These are phyloP conservation scores for Flaveria linearis DNA, from an alignment of 129 eudicot genomes.

Conservation along the genomic window DNA sequence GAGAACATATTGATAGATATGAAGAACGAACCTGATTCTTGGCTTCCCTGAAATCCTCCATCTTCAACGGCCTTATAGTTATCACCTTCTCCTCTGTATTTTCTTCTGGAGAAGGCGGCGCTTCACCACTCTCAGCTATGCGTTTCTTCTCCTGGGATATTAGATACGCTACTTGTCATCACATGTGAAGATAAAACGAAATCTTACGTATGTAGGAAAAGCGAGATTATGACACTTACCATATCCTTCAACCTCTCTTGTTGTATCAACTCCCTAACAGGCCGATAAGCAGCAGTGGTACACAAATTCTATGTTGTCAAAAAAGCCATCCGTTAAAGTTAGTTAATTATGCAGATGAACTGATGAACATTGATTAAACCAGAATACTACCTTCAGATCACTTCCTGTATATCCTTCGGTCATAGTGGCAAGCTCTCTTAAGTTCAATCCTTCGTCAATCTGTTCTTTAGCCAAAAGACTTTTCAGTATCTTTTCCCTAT, in stretches of 20 bases:
- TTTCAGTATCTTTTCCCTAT: conserved; percentile 70
- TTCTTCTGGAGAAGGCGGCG: conserved; percentile 33
- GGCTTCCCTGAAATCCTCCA: conserved; percentile 88
- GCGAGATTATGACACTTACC: conserved; percentile 35
- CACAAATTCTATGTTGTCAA: conserved; percentile 67
- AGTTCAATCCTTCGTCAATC: conserved; percentile 53
- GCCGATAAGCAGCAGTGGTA: conserved; percentile 92
- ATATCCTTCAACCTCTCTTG: conserved; percentile 77
- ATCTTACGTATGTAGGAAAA: not conserved
- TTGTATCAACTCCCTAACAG: conserved; percentile 90
- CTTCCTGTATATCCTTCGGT: conserved; percentile 96
- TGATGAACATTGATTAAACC: not conserved
- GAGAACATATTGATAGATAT: not conserved
- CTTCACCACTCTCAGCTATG: conserved; percentile 50
- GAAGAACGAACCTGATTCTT: conserved; percentile 63
- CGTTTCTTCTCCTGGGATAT: conserved; percentile 60
- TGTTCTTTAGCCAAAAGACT: conserved; percentile 79
- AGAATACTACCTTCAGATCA: conserved; percentile 70
- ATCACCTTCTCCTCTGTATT: conserved; percentile 58
- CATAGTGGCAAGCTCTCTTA: conserved; percentile 68
- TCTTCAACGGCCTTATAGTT: conserved; percentile 73
- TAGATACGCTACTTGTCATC: not conserved
- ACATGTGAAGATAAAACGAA: not conserved
- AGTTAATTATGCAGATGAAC: conserved; percentile 1
- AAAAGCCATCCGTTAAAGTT: conserved; percentile 1